Evolutionary conservation across 2,329 filamentous ascomycete species (phyloP), one percentile per base, ranked within the genome.

Genomic region (Fusarium secorum): DNA sequence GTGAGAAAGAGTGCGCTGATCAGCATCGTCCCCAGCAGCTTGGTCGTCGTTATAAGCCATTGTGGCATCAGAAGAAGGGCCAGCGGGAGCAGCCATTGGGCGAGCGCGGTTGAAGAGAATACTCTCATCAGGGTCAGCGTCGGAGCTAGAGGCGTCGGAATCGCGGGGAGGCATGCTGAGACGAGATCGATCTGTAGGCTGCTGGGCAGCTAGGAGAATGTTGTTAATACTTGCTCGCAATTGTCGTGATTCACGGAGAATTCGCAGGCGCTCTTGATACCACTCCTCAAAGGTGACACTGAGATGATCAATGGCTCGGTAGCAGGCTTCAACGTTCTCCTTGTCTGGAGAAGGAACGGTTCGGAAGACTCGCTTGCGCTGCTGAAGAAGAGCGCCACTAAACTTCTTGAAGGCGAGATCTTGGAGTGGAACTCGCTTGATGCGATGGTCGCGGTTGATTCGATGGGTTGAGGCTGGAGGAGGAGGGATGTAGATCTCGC

Each of bases 161-260:
- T 79, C 78, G 10, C 77, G 64, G 4, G 77, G 68, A 14, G 80
- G 78, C 79, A 82, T 78, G 68, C 80, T 82, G 33, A 82, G 76
- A 39, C 80, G 76, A 28, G 78, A 71, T 46, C 75, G 77, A 48
- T 77, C 63, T 26, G 68, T 70, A 33, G 73, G 56, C 28, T 52
- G 73, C n/a, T 52, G 73, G 32, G 78, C 74, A 51, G 79, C 80
- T 81, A 67, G 13, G 26, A 32, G n/a, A 24, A 33, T 36, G 57
- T 76, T 41, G 60, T 78, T 36, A 71, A 70, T 48, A 26, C 28
- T 36, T 14, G 8, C 17, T 55, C 46, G 28, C 9, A 44, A 28
- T 46, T 24, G 30, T 36, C 32, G 28, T 33, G 51, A 39, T 51
- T 51, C 30, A 14, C 30, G 38, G 22, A 33, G 26, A 38, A 17